Conservation (phyloP, 2,329 filamentous ascomycete genomes). For the Exserohilum rostratum region DNA sequence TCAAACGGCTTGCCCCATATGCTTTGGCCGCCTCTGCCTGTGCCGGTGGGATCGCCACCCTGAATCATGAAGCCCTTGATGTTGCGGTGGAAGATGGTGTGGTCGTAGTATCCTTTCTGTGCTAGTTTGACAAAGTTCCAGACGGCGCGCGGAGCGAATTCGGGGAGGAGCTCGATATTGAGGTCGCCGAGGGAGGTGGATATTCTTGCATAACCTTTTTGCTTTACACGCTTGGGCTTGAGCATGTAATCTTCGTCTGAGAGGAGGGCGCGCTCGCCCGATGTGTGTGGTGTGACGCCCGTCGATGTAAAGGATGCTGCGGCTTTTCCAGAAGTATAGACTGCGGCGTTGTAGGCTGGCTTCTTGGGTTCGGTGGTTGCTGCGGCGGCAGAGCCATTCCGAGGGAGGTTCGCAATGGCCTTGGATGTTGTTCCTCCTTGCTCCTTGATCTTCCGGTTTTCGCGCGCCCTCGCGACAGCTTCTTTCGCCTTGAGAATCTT, state of each 20-base stretch:
- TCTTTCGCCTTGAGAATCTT: conserved; percentile 93
- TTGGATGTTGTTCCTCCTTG: conserved; percentile 27
- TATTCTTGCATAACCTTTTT: conserved; percentile 89
- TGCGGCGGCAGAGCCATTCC: conserved; percentile 36
- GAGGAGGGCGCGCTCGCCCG: conserved; percentile 81
- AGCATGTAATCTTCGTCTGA: conserved; percentile 98
- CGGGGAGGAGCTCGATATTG: conserved; percentile 87
- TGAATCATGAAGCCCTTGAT: conserved; percentile 98
- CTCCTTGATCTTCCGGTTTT: conserved; percentile 63
- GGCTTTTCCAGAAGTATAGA: conserved; percentile 87
- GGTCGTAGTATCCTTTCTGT: conserved; percentile 87
- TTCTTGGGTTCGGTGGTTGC: conserved; percentile 41
- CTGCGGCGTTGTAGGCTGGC: conserved; percentile 75
- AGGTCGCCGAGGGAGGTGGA: conserved; percentile 84
- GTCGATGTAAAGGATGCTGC: conserved; percentile 96
- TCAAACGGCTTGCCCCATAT: conserved; percentile 95
- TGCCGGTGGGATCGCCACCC: conserved; percentile 91
- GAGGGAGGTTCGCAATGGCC: conserved; percentile 26
- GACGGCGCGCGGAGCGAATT: conserved; percentile 88
- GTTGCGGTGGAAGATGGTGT: conserved; percentile 86
- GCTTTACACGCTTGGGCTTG: conserved; percentile 84
- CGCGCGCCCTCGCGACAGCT: conserved; percentile 87
- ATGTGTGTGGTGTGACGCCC: conserved; percentile 89
- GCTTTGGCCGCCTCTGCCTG: conserved; percentile 85
- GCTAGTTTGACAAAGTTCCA: conserved; percentile 95